These are phyloP conservation scores for Crataegus laevigata DNA, from an alignment of 306 rosid genomes.

Conservation along the genomic window DNA sequence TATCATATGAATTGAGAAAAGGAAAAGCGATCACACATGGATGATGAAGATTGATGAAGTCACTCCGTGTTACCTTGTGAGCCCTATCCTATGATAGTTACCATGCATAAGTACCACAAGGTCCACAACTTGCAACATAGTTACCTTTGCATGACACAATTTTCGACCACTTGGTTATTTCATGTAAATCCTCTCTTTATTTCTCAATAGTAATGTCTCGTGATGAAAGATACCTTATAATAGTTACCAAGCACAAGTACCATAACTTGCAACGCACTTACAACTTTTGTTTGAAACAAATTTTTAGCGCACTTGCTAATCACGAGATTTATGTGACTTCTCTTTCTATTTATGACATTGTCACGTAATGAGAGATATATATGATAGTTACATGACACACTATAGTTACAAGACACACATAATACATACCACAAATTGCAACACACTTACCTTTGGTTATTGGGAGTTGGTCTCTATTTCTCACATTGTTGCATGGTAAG, in stretches of 20 bases:
- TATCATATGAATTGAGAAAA: slow-evolving; percentile 4
- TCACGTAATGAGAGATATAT: background rate
- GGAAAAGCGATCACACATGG: slow-evolving; percentile 49
- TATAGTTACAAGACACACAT: background rate
- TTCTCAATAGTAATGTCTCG: too few species aligned
- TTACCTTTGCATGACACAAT: background rate
- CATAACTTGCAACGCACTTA: background rate
- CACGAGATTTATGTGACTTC: background rate
- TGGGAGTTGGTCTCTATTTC: too few species aligned
- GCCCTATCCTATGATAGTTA: slow-evolving; percentile 34
- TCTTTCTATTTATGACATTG: background rate
- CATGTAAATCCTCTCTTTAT: background rate
- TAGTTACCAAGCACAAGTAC: too few species aligned
- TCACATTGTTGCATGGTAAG: too few species aligned
- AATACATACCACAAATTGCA: too few species aligned
- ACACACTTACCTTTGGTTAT: too few species aligned
- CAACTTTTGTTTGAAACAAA: background rate
- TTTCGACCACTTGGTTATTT: background rate
- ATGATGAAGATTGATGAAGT: slow-evolving; percentile 32
- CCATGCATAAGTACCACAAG: slow-evolving; percentile 39
- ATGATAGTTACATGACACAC: background rate
- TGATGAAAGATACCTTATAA: too few species aligned
- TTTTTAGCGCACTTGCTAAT: background rate
- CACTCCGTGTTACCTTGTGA: slow-evolving; percentile 44
- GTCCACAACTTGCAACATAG: slow-evolving; percentile 32